Conservation (phyloP, 176 grass and related monocot species). For the Aegilops longissima region DNA sequence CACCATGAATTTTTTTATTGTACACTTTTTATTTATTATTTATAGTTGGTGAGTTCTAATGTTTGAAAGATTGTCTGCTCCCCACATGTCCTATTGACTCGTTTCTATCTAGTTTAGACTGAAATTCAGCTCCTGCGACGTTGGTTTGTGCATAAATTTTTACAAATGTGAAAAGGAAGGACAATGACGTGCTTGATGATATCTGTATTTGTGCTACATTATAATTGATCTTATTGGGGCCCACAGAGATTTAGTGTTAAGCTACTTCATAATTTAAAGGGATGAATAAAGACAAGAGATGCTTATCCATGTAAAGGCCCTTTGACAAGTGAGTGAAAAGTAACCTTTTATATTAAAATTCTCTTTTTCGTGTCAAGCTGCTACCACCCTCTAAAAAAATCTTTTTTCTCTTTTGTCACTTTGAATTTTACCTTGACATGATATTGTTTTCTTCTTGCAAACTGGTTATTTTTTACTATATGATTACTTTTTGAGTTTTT, state of each 20-base stretch:
- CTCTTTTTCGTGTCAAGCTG: slow-evolving; percentile 4
- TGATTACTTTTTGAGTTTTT: background rate
- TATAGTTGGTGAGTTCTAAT: background rate
- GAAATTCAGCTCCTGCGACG: background rate
- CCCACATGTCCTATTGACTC: background rate
- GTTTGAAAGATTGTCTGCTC: background rate
- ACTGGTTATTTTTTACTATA: background rate
- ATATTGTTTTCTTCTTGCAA: background rate
- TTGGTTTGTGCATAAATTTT: background rate
- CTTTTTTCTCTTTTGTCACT: background rate
- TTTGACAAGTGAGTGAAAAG: slow-evolving; percentile 19
- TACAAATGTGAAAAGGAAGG: background rate
- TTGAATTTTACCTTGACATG: background rate
- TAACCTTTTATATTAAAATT: background rate
- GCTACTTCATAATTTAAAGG: background rate
- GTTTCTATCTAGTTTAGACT: background rate
- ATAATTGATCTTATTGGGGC: slow-evolving; percentile 11
- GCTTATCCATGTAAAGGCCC: slow-evolving; percentile 41
- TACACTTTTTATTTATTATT: background rate
- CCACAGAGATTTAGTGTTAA: slow-evolving; percentile 22
- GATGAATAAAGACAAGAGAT: slow-evolving; percentile 18
- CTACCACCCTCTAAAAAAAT: background rate
- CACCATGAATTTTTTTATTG: background rate
- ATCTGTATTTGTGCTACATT: slow-evolving; percentile 10
- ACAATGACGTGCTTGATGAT: background rate